These are phyloP conservation scores for Cichorium intybus DNA, from an alignment of 140 eudicot species.

Conservation along the genomic window DNA sequence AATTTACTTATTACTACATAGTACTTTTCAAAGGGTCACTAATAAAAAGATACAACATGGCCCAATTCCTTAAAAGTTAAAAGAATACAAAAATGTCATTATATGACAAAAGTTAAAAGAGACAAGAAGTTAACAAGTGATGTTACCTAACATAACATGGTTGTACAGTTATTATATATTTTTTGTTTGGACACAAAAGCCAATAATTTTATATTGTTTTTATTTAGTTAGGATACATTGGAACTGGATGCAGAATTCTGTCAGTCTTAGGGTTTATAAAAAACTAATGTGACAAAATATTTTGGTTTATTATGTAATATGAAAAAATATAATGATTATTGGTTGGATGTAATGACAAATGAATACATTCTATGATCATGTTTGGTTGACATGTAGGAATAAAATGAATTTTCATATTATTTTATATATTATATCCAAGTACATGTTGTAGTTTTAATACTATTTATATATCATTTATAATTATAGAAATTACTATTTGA, in stretches of 20 bases:
- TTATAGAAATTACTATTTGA: no score
- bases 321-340: conserved; percentile 1
- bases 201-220: conserved; percentile 7
- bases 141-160: conserved; percentile 11
- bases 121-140: conserved; percentile 21
- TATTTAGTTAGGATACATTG: neutral
- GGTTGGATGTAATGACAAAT: no score
- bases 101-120: conserved; percentile 14
- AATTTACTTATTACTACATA: neutral
- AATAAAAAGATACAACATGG: neutral
- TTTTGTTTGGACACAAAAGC: conserved; percentile 16
- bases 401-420: no score
- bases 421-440: no score
- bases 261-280: neutral
- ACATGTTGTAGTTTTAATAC: no score
- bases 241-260: neutral
- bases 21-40: no score
- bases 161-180: conserved; percentile 15
- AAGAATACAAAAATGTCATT: conserved; percentile 9
- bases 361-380: no score
- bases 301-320: conserved; percentile 8
- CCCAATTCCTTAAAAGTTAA: conserved; percentile 5
- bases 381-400: no score
- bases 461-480: no score
- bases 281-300: conserved; percentile 20